Base-by-base conservation (phyloP, 139 green algal genomes). In the Nannochloris sp. region DNA sequence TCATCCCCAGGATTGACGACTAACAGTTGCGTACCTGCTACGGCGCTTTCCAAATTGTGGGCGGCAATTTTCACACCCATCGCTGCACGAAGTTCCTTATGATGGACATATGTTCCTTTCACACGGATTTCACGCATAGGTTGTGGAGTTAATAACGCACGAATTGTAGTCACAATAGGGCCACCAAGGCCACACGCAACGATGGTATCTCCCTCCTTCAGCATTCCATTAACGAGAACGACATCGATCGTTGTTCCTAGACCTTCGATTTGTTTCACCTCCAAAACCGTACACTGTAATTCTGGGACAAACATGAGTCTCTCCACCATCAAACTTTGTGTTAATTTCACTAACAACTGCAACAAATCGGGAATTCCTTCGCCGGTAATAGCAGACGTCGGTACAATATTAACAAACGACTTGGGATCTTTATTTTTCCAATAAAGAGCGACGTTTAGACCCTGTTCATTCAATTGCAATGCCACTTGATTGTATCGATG, bases 241-340 rank as follows among this genome's bases (percentile, higher is more conserved):
- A 96, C 90, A 64, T 99, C 94, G 15, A 98, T 87, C 4, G 94
- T 98, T 32, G 93, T 99, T 58, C 94, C 94, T 67, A 98, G 86
- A 1, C 94, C 94, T 83, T 99, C 94, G 42, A 99, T 88, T 54
- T 90, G 86, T 83, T 99, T 99, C 23, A 99, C 94, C 69, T 85
- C 79, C 54, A 85, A 75, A 57, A 95, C 86, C 3, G 85, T 92
- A 68, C 86, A 88, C 79, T 97, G 88, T 34, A 90, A 77, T 62
- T 92, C 81, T 45, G 67, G 68, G 32, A 97, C 79, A 68, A 89
- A 96, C 81, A 92, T 95, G 57, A 99, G 93, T n/a, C 86, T 71
- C 35, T 97, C 84, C 25, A 64, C 73, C 88, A 96, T 95, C 73
- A 93, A 86, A 44, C 51, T 83, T 82, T 98, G 89, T 14, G 93